A percentile compares a stretch with the other conserved stretches of the same genome.
These are phyloP conservation scores for Globisporangium radiosum DNA, from an alignment of 352 stramenopile species.

Conservation along the genomic window DNA sequence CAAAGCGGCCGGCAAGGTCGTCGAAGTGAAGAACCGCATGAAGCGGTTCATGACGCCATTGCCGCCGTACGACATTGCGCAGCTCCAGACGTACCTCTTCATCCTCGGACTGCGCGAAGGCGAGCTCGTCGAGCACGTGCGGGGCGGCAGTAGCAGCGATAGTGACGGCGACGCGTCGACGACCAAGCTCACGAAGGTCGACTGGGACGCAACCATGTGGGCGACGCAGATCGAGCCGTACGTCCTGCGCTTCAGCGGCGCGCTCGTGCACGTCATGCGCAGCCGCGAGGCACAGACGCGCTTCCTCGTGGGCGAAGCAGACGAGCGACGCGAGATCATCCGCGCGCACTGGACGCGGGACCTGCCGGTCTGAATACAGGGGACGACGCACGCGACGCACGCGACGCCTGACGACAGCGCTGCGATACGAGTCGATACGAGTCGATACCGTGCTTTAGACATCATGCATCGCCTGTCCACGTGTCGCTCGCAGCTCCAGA, in stretches of 20 bases:
- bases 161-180: slow-evolving; percentile 15
- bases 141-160: slow-evolving; percentile 16
- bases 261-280: slow-evolving; percentile 72
- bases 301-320: slow-evolving; percentile 34
- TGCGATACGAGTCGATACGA: too few relatives aligned
- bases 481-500: too few relatives aligned
- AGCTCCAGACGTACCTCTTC: slow-evolving; percentile 84
- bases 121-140: slow-evolving; percentile 78
- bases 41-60: slow-evolving; percentile 61
- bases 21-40: slow-evolving; percentile 84
- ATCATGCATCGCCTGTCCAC: too few relatives aligned
- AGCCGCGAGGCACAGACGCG: slow-evolving; percentile 41
- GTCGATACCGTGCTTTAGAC: too few relatives aligned
- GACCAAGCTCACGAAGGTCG: slow-evolving; percentile 67
- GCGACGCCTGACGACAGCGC: too few relatives aligned
- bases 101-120: slow-evolving; percentile 59
- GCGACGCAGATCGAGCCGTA: slow-evolving; percentile 55
- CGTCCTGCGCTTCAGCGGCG: slow-evolving; percentile 58
- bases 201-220: slow-evolving; percentile 65
- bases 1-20: slow-evolving; percentile 60
- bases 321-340: slow-evolving; percentile 67
- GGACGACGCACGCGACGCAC: neutral
- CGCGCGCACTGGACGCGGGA: slow-evolving; percentile 53
- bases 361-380: neutral
- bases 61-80: slow-evolving; percentile 73